Evolutionary conservation across 768 basidiomycete genomes (phyloP), one percentile per base, ranked within the genome.

Genomic region (Tylopilus rubrobrunneus): DNA sequence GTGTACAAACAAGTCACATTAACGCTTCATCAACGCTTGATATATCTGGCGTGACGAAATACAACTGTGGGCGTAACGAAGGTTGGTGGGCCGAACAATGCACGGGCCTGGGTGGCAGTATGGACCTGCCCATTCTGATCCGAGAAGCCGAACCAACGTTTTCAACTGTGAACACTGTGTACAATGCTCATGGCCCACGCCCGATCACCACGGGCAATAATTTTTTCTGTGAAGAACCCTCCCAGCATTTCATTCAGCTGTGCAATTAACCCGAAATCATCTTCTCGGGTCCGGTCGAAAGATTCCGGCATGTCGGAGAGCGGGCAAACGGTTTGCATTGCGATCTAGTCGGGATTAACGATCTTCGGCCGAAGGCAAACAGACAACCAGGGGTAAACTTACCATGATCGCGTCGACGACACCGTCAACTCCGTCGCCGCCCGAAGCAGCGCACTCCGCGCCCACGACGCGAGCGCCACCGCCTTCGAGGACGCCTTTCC

Each of bases 401-500:
- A 89, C 87, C 78, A 87, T 76, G 8, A 87, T 81, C 14, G 86
- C 79, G 25, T 78, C 73, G 3, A 82, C 77, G 7, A 90, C 73
- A 19, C 71, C 73, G 14, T 74, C 70, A 46, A 79, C 79, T 7
- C 70, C 71, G 1, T 59, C 54, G 3, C 59, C 57, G 4, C 51
- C 19, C 11, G 57, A 59, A 2, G 64, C 67, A 31, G 73, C 68
- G 56, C 80, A 84, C 65, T 90, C 89, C 39, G 77, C 82, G 4
- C 85, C 88, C 4, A 92, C 80, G 5, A 87, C 80, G 49, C 80
- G 83, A 7, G 87, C 87, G 15, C 90, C 91, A 3, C 88, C 86
- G 19, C 88, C 86, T 57, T 89, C 88, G 2, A 93, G 78, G 11
- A 93, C 73, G 1, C 91, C 91, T 67, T 92, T 89, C 37, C 87